Evolutionary conservation across 352 stramenopile genomes (phyloP).

Genomic region (Phytophthora sansomeana): DNA sequence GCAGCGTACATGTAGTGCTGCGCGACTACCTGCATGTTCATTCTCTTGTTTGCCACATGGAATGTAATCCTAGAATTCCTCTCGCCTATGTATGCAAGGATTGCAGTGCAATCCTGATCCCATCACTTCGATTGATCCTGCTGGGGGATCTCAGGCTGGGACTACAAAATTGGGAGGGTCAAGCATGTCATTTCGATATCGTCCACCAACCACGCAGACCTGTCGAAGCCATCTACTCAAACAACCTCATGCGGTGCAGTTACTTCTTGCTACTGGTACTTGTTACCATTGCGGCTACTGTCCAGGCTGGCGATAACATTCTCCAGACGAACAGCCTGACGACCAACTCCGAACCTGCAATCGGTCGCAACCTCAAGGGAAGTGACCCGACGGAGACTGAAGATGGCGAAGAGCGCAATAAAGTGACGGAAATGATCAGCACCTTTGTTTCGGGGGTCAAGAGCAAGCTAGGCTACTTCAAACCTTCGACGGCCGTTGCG

Average conservation of each 20-base stretch:
- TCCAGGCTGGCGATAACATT: not conserved
- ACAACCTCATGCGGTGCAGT: not conserved
- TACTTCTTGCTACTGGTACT: slow-evolving; percentile 21
- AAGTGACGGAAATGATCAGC: not conserved
- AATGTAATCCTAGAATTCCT: not conserved
- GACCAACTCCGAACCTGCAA: not conserved
- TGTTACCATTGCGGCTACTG: not conserved
- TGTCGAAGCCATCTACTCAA: not conserved
- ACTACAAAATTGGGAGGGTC: not conserved
- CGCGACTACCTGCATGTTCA: not conserved
- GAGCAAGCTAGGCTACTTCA: not conserved
- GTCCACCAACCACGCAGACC: not conserved
- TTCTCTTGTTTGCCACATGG: not conserved
- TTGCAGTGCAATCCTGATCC: not conserved
- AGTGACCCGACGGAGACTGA: not conserved
- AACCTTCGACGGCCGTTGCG: not conserved
- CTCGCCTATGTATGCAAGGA: no score
- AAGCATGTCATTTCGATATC: not conserved
- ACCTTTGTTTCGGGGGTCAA: not conserved
- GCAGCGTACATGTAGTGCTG: not conserved
- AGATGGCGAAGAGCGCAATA: not conserved
- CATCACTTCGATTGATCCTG: not conserved
- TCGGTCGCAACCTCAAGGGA: not conserved
- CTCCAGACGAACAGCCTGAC: not conserved
- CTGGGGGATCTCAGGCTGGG: not conserved